Base-by-base conservation (phyloP, 2,329 filamentous ascomycete genomes). In the Epichloe typhina region DNA sequence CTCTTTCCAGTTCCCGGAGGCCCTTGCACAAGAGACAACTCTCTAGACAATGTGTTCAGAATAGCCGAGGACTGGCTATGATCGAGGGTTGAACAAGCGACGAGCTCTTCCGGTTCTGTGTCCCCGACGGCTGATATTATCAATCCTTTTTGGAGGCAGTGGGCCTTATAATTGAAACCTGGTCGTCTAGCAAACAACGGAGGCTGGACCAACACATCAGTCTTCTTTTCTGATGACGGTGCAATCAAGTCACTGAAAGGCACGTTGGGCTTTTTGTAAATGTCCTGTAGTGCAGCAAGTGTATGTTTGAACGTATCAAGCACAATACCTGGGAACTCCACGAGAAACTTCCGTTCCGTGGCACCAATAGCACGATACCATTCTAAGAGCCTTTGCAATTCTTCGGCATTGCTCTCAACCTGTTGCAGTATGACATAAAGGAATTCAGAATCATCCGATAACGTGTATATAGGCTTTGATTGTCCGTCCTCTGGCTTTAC, bases 1-100 rank as follows among this genome's bases (percentile, higher is more conserved):
- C 71, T 76, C 59, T 87, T 87, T 0, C 84, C 83, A 0, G 83
- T 87, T 0, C 84, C 83, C 0, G 83, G 83, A 0, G 83, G 83
- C 0, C 84, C 84, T 65, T 87, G 82, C 11, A 86, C 82, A 4
- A 86, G 66, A 1, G 79, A 74, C 8, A 84, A 62, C 36, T 72
- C 70, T 1, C 72, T 69, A 0, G 69, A 1, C 0, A 86, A 62
- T 3, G 77, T 71, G 17, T 72, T 65, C 0, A 82, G 55, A 0
- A 85, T 61, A 2, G 80, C 78, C 4, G 56, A 52, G 4, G 73
- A 72, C 53, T 79, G 74, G 0, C 70, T 72, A 1, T 57, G 51
- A 54, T 86, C 82, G 0, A 86, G 70, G 0, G 61, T 66, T 0
- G 76, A 72, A 13, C 61, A 58, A 0, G 60, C 43, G 3, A 57